phyloP scores from a whole-genome alignment of 805 yeast genomes.

The Candida stauntonica region DNA sequence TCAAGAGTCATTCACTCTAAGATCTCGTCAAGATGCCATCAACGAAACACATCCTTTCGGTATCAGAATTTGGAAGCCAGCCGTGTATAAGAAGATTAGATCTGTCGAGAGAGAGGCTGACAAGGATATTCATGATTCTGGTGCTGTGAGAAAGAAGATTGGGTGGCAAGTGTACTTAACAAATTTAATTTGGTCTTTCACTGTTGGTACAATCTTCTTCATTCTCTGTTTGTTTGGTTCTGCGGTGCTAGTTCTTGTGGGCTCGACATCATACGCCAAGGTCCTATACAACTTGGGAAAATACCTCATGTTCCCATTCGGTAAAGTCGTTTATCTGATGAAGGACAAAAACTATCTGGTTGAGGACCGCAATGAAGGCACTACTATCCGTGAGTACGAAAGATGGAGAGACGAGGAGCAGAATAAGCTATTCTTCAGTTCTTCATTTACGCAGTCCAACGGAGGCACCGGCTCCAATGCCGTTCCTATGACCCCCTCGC shows the following conservation, averaged over 20 bases:
- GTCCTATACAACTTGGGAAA: conserved; percentile 57
- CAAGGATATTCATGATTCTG: conserved; percentile 84
- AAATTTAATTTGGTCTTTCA: conserved; percentile 67
- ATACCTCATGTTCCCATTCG: conserved; percentile 85
- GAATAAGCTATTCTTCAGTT: conserved; percentile 69
- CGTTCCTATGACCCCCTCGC: conserved; percentile 10
- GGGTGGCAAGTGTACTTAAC: conserved; percentile 60
- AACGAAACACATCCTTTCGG: conserved; percentile 97
- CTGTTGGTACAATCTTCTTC: conserved; percentile 65
- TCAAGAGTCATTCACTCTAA: conserved; percentile 76
- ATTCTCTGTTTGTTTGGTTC: conserved; percentile 46
- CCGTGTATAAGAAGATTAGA: conserved; percentile 86
- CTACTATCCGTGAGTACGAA: conserved; percentile 77
- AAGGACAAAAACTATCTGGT: conserved; percentile 75
- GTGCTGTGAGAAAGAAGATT: conserved; percentile 36
- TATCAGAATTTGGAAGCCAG: conserved; percentile 98
- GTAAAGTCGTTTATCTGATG: conserved; percentile 74
- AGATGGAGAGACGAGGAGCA: conserved; percentile 79
- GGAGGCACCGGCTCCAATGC: conserved; percentile 2
- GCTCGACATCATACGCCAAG: conserved; percentile 54
- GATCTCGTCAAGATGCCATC: conserved; percentile 94
- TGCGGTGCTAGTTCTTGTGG: conserved; percentile 40
- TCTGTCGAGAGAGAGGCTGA: conserved; percentile 90
- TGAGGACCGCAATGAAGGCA: conserved; percentile 89
- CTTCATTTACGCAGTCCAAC: conserved; percentile 17